Percentiles rank a stretch among this genome's conserved stretches.
These are phyloP conservation scores for Suhomyces panamericanus DNA, from an alignment of 1,139 yeast genomes.

Conservation along the genomic window DNA sequence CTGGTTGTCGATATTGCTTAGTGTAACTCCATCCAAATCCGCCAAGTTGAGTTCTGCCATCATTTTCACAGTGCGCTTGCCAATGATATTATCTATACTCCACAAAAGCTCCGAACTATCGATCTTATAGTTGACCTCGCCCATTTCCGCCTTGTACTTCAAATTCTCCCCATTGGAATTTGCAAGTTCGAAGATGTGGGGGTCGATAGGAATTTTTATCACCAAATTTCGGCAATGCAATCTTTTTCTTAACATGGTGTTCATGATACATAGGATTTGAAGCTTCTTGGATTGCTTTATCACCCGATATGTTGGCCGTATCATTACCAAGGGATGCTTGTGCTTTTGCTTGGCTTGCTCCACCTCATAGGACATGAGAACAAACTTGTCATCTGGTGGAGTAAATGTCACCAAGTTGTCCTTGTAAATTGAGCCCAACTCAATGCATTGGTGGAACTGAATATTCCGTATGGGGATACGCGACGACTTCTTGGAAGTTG, in stretches of 20 bases:
- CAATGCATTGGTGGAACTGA: constrained; percentile 50
- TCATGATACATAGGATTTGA: constrained; percentile 39
- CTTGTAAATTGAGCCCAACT: constrained; percentile 38
- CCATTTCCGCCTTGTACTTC: constrained; percentile 44
- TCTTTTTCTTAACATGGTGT: constrained; percentile 37
- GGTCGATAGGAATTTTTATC: constrained; percentile 40
- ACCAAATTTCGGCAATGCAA: constrained; percentile 35
- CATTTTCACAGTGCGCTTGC: constrained; percentile 44
- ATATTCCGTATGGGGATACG: constrained; percentile 42
- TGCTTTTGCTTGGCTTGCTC: constrained; percentile 40
- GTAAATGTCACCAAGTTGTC: constrained; percentile 43
- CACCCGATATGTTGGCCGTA: constrained; percentile 38
- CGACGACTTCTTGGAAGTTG: constrained; percentile 9
- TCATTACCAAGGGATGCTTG: constrained; percentile 40
- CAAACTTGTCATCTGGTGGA: constrained; percentile 49
- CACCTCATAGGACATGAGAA: constrained; percentile 41
- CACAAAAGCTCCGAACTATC: constrained; percentile 58
- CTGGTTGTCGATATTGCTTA: constrained; percentile 7
- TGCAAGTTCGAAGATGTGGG: constrained; percentile 31
- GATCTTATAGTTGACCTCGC: constrained; percentile 42
- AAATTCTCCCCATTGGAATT: constrained; percentile 36
- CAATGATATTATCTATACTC: constrained; percentile 59
- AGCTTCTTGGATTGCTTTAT: constrained; percentile 24
- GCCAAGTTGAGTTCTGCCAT: constrained; percentile 41
- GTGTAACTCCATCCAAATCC: constrained; percentile 7